Evolutionary conservation across 768 basidiomycete genomes (phyloP).

Genomic region (Serendipita sp.): DNA sequence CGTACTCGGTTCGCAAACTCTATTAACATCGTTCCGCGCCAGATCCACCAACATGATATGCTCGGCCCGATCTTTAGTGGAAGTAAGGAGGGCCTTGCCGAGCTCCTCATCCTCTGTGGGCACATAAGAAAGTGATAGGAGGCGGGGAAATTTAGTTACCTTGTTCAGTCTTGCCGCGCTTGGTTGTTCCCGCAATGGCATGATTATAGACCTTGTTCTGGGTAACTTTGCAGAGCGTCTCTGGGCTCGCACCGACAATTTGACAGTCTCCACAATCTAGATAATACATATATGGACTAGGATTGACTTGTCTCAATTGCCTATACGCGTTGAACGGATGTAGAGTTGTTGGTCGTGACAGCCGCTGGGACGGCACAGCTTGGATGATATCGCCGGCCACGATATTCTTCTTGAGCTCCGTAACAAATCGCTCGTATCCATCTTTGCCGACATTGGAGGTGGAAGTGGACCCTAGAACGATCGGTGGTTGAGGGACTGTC

Average conservation of each 20-base stretch:
- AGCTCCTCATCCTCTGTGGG: slow-evolving; percentile 73
- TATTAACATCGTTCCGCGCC: slow-evolving; percentile 95
- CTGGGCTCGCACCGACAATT: slow-evolving; percentile 95
- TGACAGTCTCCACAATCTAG: slow-evolving; percentile 86
- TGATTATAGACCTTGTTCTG: slow-evolving; percentile 88
- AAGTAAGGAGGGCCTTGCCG: slow-evolving; percentile 55
- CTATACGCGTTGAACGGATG: slow-evolving; percentile 98
- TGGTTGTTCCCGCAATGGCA: slow-evolving; percentile 91
- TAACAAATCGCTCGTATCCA: slow-evolving; percentile 86
- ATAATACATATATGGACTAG: slow-evolving; percentile 98
- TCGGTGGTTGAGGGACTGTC: slow-evolving; percentile 39
- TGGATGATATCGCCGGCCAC: slow-evolving; percentile 96
- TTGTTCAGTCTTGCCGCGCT: slow-evolving; percentile 68
- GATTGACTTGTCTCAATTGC: slow-evolving; percentile 84
- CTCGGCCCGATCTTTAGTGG: slow-evolving; percentile 92
- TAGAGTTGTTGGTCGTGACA: slow-evolving; percentile 67
- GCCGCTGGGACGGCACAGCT: slow-evolving; percentile 89
- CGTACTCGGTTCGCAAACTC: slow-evolving; percentile 86
- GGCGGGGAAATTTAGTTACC: slow-evolving; percentile 30
- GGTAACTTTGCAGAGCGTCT: slow-evolving; percentile 92
- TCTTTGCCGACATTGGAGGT: slow-evolving; percentile 85
- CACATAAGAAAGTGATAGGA: not conserved
- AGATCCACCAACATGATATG: slow-evolving; percentile 99
- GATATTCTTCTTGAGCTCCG: slow-evolving; percentile 83
- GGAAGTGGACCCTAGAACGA: slow-evolving; percentile 44